A percentile compares a stretch with the other conserved stretches of the same genome.
Evolutionary conservation across 1,284 basidiomycete genomes (phyloP).

Genomic region (Ganoderma resinaceum): DNA sequence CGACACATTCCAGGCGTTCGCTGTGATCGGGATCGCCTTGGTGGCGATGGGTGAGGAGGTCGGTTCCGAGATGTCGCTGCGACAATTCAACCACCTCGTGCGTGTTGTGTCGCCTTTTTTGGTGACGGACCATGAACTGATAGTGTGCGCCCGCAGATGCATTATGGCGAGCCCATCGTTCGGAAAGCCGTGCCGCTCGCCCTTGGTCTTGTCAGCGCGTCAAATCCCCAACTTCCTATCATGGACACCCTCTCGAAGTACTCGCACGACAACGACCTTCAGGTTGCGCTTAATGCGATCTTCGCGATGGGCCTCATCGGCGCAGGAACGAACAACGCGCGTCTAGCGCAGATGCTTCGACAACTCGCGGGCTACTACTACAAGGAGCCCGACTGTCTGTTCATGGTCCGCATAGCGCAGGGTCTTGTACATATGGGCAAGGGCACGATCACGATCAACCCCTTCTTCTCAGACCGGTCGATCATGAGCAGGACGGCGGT

Average conservation of each 20-base stretch:
- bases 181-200: conserved; percentile 96
- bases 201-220: conserved; percentile 92
- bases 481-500: conserved; percentile 92
- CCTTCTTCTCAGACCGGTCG: conserved; percentile 94
- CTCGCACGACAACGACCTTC: conserved; percentile 97
- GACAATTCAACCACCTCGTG: conserved; percentile 95
- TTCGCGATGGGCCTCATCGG: conserved; percentile 99
- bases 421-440: conserved; percentile 99
- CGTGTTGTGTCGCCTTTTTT: conserved; percentile 36
- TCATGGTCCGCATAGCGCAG: conserved; percentile 96
- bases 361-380: conserved; percentile 97
- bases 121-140: conserved; percentile 5
- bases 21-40: conserved; percentile 93
- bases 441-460: conserved; percentile 97
- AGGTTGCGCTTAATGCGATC: conserved; percentile 96
- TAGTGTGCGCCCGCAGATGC: conserved; percentile 73
- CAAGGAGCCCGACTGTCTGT: conserved; percentile 97
- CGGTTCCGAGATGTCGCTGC: conserved; percentile 94
- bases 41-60: conserved; percentile 99
- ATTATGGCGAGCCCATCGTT: conserved; percentile 95
- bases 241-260: conserved; percentile 99
- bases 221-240: conserved; percentile 95
- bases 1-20: conserved; percentile 92
- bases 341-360: conserved; percentile 96
- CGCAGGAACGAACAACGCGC: conserved; percentile 98